Percentiles rank a stretch among this genome's conserved stretches.
Evolutionary conservation across 768 basidiomycete species (phyloP).

Genomic region (Naganishia vishniacii): DNA sequence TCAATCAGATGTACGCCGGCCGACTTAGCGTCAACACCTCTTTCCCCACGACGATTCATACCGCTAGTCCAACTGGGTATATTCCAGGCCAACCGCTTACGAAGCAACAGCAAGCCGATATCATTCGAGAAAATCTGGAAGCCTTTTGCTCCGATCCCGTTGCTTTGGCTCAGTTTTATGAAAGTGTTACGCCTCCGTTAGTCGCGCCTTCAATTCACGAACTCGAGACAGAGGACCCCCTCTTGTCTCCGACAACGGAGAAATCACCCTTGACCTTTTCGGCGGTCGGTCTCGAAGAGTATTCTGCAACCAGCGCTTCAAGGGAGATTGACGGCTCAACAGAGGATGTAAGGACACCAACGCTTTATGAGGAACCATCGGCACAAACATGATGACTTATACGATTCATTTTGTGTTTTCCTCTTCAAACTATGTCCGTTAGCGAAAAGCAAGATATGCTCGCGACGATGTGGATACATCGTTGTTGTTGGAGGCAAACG

Average conservation of each 20-base stretch:
- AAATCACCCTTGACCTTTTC: background rate
- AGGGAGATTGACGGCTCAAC: background rate
- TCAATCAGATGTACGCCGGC: background rate
- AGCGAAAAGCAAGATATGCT: background rate
- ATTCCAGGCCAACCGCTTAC: slow-evolving; percentile 32
- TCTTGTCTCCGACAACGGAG: background rate
- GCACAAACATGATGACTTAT: background rate
- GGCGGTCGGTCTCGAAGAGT: background rate
- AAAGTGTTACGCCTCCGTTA: slow-evolving; percentile 60
- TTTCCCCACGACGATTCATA: slow-evolving; percentile 45
- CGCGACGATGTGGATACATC: slow-evolving; percentile 14
- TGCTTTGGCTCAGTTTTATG: slow-evolving; percentile 63
- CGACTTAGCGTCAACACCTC: slow-evolving; percentile 30
- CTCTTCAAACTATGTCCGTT: too few species aligned
- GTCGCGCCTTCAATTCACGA: background rate
- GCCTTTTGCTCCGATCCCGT: slow-evolving; percentile 62
- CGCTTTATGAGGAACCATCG: slow-evolving; percentile 1
- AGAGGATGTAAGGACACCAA: slow-evolving; percentile 16
- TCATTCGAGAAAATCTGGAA: slow-evolving; percentile 59
- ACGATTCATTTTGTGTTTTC: background rate
- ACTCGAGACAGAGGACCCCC: background rate
- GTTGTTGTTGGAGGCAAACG: slow-evolving; percentile 5
- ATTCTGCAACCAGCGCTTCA: background rate
- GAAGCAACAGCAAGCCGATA: slow-evolving; percentile 59
- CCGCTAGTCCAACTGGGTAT: slow-evolving; percentile 45